Base-by-base conservation (phyloP, 2,329 filamentous ascomycete genomes). In the Fusarium sp. region DNA sequence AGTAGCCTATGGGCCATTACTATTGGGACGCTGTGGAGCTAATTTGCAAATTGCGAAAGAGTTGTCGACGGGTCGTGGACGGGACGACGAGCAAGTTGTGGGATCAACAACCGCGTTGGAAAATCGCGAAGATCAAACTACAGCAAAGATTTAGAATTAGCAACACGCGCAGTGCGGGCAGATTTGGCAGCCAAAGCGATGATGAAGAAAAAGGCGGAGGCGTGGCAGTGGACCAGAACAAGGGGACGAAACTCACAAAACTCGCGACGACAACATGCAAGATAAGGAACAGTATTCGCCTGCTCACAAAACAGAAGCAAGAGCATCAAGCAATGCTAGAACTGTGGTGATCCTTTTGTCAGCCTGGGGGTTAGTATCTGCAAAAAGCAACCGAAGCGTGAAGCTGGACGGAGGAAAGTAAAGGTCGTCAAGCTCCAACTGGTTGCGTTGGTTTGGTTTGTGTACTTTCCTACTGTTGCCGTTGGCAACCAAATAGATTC, bases 1-100 rank as follows among this genome's bases (percentile, higher is more conserved):
- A 81, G 82, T 76, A 86, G 79, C 77, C 82, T 81, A 76, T 86
- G 83, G 66, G 84, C 81, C 84, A 86, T 86, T 66, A 63, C 60
- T 57, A 52, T 43, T 27, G 34, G 49, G 40, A 29, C 59, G 40
- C 42, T 51, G 52, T 34, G 50, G 34, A 63, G 49, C 46, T 44
- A 46, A 22, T 25, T 47, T 30, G 38, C 49, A 44, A 44, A 49
- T 15, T 34, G 27, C 63, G 55, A 53, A 20, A 29, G 38, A 30
- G 44, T 60, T 54, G 40, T 50, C 32, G 50, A 55, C 29, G 40
- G 44, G 50, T 59, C 40, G 60, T 47, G 38, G 57, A 57, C 44
- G 44, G 45, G 25, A 34, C 11, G 57, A 30, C 22, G 43, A 62
- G 61, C 46, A 51, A 61, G 63, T 69, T 55, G 65, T 59, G 38